A percentile compares a stretch with the other conserved stretches of the same genome.
phyloP scores from a whole-genome alignment of 2,329 filamentous ascomycete species.

The Coniochaeta pulveracea region DNA sequence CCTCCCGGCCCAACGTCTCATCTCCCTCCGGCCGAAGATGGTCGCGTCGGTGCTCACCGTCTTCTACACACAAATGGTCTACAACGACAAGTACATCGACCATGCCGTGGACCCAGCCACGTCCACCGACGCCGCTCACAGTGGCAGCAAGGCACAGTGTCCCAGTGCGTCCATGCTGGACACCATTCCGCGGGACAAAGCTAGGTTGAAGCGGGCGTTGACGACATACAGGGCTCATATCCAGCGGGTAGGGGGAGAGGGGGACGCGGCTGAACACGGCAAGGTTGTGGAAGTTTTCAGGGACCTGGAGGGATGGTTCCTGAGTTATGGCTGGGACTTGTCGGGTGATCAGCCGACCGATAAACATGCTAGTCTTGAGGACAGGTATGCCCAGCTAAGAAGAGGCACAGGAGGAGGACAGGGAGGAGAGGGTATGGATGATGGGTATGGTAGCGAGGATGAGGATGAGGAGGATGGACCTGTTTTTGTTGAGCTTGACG shows the following conservation, averaged over 20 bases:
- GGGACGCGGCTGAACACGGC: constrained; percentile 24
- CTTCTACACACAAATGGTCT: constrained; percentile 43
- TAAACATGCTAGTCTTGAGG: constrained; percentile 38
- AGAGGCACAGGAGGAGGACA: constrained; percentile 34
- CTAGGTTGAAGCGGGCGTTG: constrained; percentile 31
- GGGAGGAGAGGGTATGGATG: constrained; percentile 6
- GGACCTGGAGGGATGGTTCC: constrained; percentile 34
- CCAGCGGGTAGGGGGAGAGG: constrained; percentile 28
- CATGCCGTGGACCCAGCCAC: constrained; percentile 30
- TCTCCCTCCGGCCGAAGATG: constrained; percentile 29
- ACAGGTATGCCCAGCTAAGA: constrained; percentile 25
- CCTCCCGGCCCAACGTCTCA: constrained; percentile 37
- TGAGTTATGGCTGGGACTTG: constrained; percentile 43
- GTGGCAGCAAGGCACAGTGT: neutral
- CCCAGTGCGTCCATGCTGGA: constrained; percentile 17
- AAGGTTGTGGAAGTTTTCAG: constrained; percentile 36
- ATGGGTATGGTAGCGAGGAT: constrained; percentile 26
- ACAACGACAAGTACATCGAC: constrained; percentile 36
- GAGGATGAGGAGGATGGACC: constrained; percentile 40
- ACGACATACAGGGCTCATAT: constrained; percentile 42
- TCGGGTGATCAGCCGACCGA: constrained; percentile 29
- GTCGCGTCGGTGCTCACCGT: constrained; percentile 34
- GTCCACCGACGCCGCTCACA: constrained; percentile 17
- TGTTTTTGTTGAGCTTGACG: constrained; percentile 40
- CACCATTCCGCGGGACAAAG: constrained; percentile 17